Base-by-base conservation (phyloP, 805 yeast species). In the Zygosaccharomyces bailii region DNA sequence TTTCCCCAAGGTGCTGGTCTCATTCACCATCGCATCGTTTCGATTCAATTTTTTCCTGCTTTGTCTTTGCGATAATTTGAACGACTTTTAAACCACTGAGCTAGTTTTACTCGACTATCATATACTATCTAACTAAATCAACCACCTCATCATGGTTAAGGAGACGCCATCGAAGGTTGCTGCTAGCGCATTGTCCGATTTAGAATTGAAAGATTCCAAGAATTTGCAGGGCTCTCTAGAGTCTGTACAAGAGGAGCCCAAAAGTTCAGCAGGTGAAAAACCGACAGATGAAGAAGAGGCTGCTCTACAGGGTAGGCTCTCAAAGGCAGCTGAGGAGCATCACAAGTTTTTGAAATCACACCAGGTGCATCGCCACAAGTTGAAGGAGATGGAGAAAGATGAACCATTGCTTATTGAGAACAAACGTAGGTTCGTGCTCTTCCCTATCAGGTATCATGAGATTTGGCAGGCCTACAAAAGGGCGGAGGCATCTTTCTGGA, bases 401-500 rank as follows among this genome's bases (percentile, higher is more conserved):
- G 99, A 91, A 76, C 98, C 98, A 1, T 70, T 91, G 60, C 77
- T 91, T 60, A 61, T 66, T 42, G 96, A 88, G 70, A 93, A 91
- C 79, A 80, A 79, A 57, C 79, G 80, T 62, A 82, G 99, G 65
- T 89, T 87, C 61, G 97, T 93, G 42, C 73, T 91, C 49, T 90
- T 90, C 80, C 99, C 99, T 55, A 88, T 91, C 72, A 85, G 86
- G 71, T 93, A 89, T 74, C 91, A 90, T 66, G 98, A 91, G 72
- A 86, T 91, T 67, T 91, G 98, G 98, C 96, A 91, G 70, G 90
- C 95, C 76, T 91, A 91, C 73, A 91, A 91, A 76, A 88, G 91
- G 72, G 97, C 98, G 41, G 99, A 93, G 76, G 99, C 99, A 11
- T 91, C 98, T 4, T 91, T 91, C 78, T 91, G 99, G 99, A 93